Conservation (phyloP, 164 flowering plant species). For the Dillenia suffruticosa region DNA sequence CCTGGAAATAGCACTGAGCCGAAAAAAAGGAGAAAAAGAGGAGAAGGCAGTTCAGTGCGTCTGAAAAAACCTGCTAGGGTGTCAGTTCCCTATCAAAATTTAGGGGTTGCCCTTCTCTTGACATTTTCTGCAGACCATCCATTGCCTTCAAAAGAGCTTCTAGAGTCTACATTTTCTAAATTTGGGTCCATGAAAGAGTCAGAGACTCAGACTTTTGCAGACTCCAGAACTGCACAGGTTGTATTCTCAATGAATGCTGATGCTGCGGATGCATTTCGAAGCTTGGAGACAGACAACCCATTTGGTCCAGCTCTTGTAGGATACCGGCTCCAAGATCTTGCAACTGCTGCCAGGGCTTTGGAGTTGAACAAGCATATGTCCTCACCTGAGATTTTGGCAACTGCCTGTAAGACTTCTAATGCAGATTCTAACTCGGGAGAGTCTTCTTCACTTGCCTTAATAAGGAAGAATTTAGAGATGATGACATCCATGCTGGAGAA, state of each 20-base stretch:
- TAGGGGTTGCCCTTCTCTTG: conserved; percentile 34
- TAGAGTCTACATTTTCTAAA: conserved; percentile 28
- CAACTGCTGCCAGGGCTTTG: conserved; percentile 13
- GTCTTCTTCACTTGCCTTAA: conserved; percentile 39
- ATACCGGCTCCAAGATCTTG: conserved; percentile 31
- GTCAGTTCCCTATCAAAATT: conserved; percentile 4
- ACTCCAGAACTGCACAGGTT: conserved; percentile 32
- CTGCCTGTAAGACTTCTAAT: conserved; percentile 9
- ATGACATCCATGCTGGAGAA: conserved; percentile 71
- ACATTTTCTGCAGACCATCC: conserved; percentile 40
- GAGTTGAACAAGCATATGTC: conserved; percentile 4
- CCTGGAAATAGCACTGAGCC: conserved; percentile 1
- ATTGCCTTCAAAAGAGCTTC: conserved; percentile 41
- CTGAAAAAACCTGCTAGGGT: conserved; percentile 9
- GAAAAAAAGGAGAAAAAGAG: conserved; percentile 32
- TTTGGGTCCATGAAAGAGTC: conserved; percentile 50
- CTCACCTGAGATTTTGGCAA: conserved; percentile 1
- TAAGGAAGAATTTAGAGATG: conserved; percentile 61
- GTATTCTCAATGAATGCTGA: conserved; percentile 37
- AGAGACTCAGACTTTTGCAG: conserved; percentile 30
- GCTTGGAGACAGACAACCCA: conserved; percentile 34
- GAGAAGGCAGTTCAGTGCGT: conserved; percentile 5
- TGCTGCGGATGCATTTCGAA: conserved; percentile 45
- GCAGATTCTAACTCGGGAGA: conserved; percentile 18
- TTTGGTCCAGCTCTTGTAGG: conserved; percentile 37